Conservation (phyloP, 768 basidiomycete species). For the Amanita exitialis region DNA sequence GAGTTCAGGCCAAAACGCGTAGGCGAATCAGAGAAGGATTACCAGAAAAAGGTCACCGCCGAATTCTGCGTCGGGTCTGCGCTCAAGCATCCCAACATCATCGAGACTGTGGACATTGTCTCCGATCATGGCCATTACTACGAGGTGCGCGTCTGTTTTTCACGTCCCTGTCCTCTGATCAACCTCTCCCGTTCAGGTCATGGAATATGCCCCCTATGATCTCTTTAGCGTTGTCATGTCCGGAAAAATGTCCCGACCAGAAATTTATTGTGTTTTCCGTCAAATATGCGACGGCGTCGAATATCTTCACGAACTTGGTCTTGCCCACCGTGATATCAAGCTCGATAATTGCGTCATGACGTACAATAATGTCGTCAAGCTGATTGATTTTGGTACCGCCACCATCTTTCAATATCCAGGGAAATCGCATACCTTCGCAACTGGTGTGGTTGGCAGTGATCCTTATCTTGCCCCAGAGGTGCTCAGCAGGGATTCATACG, state of each 20-base stretch:
- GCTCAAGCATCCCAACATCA: constrained; percentile 92
- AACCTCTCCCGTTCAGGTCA: constrained; percentile 51
- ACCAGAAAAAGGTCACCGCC: constrained; percentile 98
- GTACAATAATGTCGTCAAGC: constrained; percentile 86
- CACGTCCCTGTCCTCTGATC: not conserved
- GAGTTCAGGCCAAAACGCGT: constrained; percentile 87
- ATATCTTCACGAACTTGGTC: constrained; percentile 94
- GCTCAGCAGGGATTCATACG: constrained; percentile 68
- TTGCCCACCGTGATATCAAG: constrained; percentile 97
- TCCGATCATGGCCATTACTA: constrained; percentile 97
- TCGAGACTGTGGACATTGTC: constrained; percentile 97
- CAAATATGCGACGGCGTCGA: constrained; percentile 98
- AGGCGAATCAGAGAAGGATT: constrained; percentile 92
- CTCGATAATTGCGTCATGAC: constrained; percentile 99
- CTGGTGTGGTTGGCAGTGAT: constrained; percentile 93
- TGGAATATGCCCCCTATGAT: constrained; percentile 99
- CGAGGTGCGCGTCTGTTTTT: constrained; percentile 51
- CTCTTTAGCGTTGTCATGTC: constrained; percentile 99
- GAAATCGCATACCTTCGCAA: constrained; percentile 67
- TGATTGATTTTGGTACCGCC: constrained; percentile 99
- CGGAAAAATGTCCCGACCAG: constrained; percentile 94
- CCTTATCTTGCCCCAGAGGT: constrained; percentile 99
- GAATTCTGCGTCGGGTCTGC: constrained; percentile 97
- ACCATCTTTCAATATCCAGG: constrained; percentile 99
- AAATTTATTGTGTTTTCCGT: constrained; percentile 98